Conservation (phyloP, 805 yeast genomes). For the Metschnikowia sp. region DNA sequence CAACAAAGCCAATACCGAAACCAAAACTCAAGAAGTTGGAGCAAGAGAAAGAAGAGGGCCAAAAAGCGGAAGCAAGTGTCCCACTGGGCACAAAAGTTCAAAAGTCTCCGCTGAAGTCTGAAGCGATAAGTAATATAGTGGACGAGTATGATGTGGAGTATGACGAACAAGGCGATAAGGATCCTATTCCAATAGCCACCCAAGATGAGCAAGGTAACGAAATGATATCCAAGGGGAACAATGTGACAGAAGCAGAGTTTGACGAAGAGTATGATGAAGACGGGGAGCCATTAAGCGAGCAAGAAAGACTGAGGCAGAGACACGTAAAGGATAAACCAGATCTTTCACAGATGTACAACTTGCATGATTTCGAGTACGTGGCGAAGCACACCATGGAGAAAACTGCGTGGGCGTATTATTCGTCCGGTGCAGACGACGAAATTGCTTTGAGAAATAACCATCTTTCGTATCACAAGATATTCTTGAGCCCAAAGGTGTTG, state of each 20-base stretch:
- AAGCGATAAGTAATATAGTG: slow-evolving; percentile 5
- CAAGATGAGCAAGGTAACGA: not conserved
- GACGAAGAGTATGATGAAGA: slow-evolving; percentile 24
- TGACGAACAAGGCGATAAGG: slow-evolving; percentile 37
- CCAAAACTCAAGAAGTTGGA: not conserved
- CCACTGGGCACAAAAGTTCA: not conserved
- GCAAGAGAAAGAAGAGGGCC: too few relatives aligned
- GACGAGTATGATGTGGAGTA: slow-evolving; percentile 20
- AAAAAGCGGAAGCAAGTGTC: too few relatives aligned
- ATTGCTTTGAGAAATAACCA: slow-evolving; percentile 44
- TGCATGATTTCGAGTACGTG: slow-evolving; percentile 82
- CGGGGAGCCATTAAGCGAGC: slow-evolving; percentile 13
- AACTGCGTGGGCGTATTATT: slow-evolving; percentile 79
- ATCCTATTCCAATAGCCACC: slow-evolving; percentile 15
- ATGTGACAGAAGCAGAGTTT: not conserved
- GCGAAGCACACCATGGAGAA: slow-evolving; percentile 76
- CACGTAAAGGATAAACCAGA: slow-evolving; percentile 54
- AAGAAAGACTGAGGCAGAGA: slow-evolving; percentile 10
- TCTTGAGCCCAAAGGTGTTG: slow-evolving; percentile 45
- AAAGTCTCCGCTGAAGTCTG: not conserved
- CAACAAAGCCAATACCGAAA: slow-evolving; percentile 8
- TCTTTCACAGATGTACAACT: slow-evolving; percentile 64
- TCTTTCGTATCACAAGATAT: slow-evolving; percentile 38
- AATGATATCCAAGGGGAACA: not conserved
- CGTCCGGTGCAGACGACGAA: slow-evolving; percentile 51